Conservation (phyloP, 2,329 filamentous ascomycete species). For the Monilinia aucupariae region DNA sequence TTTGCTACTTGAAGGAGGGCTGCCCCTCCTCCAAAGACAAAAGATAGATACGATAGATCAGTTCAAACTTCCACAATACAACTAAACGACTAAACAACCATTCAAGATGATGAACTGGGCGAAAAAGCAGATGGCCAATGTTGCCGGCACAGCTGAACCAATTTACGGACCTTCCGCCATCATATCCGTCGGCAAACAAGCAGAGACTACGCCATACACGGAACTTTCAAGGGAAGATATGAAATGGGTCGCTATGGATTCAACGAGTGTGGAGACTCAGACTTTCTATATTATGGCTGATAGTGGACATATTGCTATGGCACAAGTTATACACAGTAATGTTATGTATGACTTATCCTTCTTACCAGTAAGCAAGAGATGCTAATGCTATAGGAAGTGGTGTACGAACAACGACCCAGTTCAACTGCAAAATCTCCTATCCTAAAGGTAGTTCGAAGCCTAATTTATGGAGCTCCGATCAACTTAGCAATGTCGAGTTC, state of each 20-base stretch:
- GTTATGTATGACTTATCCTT: slow-evolving; percentile 62
- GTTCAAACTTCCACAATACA: background rate
- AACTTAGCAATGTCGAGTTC: slow-evolving; percentile 73
- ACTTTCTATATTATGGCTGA: slow-evolving; percentile 87
- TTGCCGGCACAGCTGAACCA: slow-evolving; percentile 93
- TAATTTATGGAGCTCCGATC: slow-evolving; percentile 77
- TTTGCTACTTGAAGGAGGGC: slow-evolving; percentile 7
- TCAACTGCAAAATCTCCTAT: slow-evolving; percentile 90
- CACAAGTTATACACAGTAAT: slow-evolving; percentile 96
- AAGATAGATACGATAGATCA: slow-evolving; percentile 7
- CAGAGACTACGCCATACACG: slow-evolving; percentile 71
- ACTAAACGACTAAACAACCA: slow-evolving; percentile 1
- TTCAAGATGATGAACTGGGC: slow-evolving; percentile 85
- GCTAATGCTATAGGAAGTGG: slow-evolving; percentile 52
- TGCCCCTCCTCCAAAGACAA: background rate
- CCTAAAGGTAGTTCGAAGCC: slow-evolving; percentile 60
- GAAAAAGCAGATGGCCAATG: slow-evolving; percentile 78
- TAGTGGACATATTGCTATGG: slow-evolving; percentile 68
- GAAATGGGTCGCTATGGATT: slow-evolving; percentile 75
- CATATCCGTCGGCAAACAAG: slow-evolving; percentile 76
- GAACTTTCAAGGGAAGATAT: slow-evolving; percentile 72
- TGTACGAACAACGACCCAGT: slow-evolving; percentile 84
- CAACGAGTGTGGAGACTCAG: slow-evolving; percentile 89
- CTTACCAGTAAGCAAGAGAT: slow-evolving; percentile 19
- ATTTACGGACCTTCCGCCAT: slow-evolving; percentile 89